phyloP scores from a whole-genome alignment of 2,329 filamentous ascomycete species.

The Thielaviopsis populi region DNA sequence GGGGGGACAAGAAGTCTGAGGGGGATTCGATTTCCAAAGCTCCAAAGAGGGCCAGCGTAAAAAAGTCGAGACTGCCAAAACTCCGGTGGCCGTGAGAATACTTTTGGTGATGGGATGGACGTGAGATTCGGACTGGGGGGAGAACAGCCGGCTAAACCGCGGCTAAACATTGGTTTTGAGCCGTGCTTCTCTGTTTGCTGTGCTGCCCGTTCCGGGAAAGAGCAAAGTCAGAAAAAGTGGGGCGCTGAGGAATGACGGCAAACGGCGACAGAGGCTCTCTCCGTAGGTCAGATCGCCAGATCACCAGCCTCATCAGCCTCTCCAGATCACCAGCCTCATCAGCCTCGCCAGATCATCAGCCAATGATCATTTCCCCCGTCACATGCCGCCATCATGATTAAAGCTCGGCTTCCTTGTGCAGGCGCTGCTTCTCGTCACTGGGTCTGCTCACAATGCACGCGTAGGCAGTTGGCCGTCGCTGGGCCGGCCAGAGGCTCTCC shows the following conservation, averaged over 20 bases:
- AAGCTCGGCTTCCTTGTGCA: constrained; percentile 13
- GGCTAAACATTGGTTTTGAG: constrained; percentile 8
- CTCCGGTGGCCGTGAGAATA: constrained; percentile 18
- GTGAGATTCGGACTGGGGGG: constrained; percentile 9
- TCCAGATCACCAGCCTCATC: not conserved
- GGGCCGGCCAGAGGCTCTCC: not conserved
- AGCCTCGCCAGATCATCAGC: no score
- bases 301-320: not conserved
- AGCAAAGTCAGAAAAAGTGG: constrained; percentile 7
- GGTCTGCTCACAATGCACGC: constrained; percentile 10
- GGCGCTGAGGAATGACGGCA: not conserved
- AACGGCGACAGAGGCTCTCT: not conserved
- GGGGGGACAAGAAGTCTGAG: constrained; percentile 12
- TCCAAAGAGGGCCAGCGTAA: constrained; percentile 5
- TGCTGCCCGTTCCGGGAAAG: constrained; percentile 6
- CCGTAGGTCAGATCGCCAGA: not conserved
- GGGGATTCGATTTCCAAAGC: constrained; percentile 11
- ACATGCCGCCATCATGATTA: constrained; percentile 16
- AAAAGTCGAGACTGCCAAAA: constrained; percentile 10
- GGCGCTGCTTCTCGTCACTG: constrained; percentile 2
- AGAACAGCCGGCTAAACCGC: constrained; percentile 13
- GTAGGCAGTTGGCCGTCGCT: not conserved
- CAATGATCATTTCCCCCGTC: not conserved
- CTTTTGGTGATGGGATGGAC: constrained; percentile 9
- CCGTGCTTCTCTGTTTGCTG: not conserved